Base-by-base conservation (phyloP, 1,139 yeast genomes). In the Oligophagozyma castellii region DNA sequence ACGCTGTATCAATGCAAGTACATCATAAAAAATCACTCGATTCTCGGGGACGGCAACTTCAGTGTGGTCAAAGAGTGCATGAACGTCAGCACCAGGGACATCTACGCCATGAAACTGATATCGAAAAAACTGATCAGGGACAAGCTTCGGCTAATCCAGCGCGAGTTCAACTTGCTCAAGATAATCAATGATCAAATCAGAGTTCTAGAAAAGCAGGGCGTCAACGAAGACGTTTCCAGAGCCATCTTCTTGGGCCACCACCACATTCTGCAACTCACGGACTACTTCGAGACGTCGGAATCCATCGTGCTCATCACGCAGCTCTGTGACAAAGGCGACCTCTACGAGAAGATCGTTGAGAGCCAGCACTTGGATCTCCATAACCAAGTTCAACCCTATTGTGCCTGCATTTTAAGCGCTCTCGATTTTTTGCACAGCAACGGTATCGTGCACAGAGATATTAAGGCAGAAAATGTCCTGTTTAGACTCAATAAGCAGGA, bases 381-480 rank as follows among this genome's bases (percentile, higher is more conserved):
- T 33, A 40, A 50, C 2, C 72, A 68, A 34, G 70, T 72, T 2
- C 59, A 55, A 7, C 59, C 61, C 10, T 55, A 65, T 30, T 50
- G 66, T 26, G 54, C 57, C 16, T 58, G 66, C 31, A 45, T 67
- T 18, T 38, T 60, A 8, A 57, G 65, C 8, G 89, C 93, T 0
- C 59, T 84, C 27, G 61, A 64, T 10, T 78, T 80, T 44, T 58
- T 83, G 38, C 94, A 83, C 53, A 53, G 61, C 5, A 73, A 77
- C 39, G 72, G 73, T 29, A 71, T 83, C 27, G 79, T 83, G 10
- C 95, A 84, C 51, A 65, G 95, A 32, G 95, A 84, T 50, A 62
- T 84, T 36, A 84, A 84, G 53, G 94, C 95, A 0, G 95, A 84
- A 47, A 84, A 84, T 44, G 68, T 84, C 33, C 58, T 84, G 31